These are phyloP conservation scores for Populus tremula DNA, from an alignment of 345 rosid genomes.

Conservation along the genomic window DNA sequence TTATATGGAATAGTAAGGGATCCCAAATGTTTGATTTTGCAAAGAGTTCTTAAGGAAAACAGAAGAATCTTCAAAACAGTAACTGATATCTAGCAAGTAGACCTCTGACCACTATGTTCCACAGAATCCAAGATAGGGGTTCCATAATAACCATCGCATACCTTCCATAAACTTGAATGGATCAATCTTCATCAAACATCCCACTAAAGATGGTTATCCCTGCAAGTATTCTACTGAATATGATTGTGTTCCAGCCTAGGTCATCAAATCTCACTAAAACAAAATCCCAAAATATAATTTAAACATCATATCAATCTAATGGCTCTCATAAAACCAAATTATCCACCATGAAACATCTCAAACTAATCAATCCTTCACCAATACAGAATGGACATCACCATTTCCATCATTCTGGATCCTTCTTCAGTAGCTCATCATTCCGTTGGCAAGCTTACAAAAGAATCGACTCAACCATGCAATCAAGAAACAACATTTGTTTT, in stretches of 20 bases:
- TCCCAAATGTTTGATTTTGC: constrained; percentile 30
- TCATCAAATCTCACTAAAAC: constrained; percentile 8
- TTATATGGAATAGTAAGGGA: constrained; percentile 26
- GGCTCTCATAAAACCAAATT: constrained; percentile 7
- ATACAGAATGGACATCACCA: background rate
- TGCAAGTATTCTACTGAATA: constrained; percentile 5
- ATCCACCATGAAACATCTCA: constrained; percentile 11
- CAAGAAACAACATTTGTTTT: constrained; percentile 3
- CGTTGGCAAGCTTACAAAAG: constrained; percentile 13
- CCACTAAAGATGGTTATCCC: constrained; percentile 15
- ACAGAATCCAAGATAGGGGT: constrained; percentile 7
- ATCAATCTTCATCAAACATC: constrained; percentile 10
- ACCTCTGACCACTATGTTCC: constrained; percentile 25
- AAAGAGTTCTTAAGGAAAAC: constrained; percentile 29
- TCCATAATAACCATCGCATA: constrained; percentile 9
- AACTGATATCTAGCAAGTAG: constrained; percentile 17
- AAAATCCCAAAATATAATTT: background rate
- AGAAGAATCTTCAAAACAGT: constrained; percentile 24
- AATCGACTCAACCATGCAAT: background rate
- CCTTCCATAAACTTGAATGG: constrained; percentile 3
- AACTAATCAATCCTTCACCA: constrained; percentile 8
- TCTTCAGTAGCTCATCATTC: constrained; percentile 14
- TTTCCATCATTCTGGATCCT: constrained; percentile 11
- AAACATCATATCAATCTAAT: background rate
- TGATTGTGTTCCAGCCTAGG: constrained; percentile 1